Evolutionary conservation across 352 stramenopile genomes (phyloP), one percentile per base, ranked within the genome.

Genomic region (Phytophthora capsici): DNA sequence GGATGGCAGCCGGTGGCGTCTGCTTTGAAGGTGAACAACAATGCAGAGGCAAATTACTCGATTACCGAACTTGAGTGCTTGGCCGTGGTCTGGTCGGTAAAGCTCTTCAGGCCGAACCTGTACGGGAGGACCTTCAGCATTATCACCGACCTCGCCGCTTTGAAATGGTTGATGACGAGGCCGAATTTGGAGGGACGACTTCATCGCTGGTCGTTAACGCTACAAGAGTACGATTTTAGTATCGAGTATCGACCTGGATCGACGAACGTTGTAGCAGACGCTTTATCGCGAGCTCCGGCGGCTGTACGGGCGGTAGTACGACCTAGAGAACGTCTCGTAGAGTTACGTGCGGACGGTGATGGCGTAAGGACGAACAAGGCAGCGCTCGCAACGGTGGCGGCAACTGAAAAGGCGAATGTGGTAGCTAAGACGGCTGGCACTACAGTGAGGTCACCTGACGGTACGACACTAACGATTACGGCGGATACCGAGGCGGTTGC

Each of bases 111-210:
- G 1, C 48, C 48, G 8, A 45, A 55, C n/a, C 13, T 55, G 30
- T 55, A 55, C 13, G 48, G 48, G 0, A 3, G 48, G 2, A 32
- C 2, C 3, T 55, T 55, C 23, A 16, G 4, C 14, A 55, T 44
- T 3, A 17, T 44, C 12, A 44, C 48, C 1, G 32, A 55, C 44
- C 28, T 32, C 7, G n/a, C 32, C 1, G 48, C 32, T 1, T 6
- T 55, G 2, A 36, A 44, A 19, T 55, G 48, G 48, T 6, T 45
- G 19, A 55, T 44, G 48, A 55, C 48, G 3, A 2, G 48, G 1
- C 20, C 48, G 17, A 55, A 44, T 9, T 20, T 55, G 7, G 17
- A 28, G 3, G 48, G 48, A 7, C 6, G 17, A 9, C 10, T 55
- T 0, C 30, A 45, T 14, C 16, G 48, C 3, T 48, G 50, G 36